These are phyloP conservation scores for Ascocoryne sarcoides DNA, from an alignment of 2,329 filamentous ascomycete species.

Conservation along the genomic window DNA sequence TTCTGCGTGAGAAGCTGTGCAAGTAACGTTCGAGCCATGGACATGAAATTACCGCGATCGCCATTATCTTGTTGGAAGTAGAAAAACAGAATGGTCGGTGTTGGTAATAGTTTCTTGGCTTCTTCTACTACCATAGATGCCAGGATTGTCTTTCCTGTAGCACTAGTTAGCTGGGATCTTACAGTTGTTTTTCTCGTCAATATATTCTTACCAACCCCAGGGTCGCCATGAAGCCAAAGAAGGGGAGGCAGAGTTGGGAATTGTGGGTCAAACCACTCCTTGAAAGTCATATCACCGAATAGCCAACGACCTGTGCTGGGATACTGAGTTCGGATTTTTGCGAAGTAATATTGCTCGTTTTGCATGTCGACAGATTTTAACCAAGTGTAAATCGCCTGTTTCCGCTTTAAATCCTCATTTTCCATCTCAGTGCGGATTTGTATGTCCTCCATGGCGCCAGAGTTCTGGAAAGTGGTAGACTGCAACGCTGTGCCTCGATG, in stretches of 20 bases:
- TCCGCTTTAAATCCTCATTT: conserved; percentile 11
- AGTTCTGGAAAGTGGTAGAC: neutral
- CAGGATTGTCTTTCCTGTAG: conserved; percentile 30
- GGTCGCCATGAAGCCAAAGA: conserved; percentile 32
- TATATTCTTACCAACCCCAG: conserved; percentile 29
- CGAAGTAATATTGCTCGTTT: conserved; percentile 16
- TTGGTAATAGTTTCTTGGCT: conserved; percentile 13
- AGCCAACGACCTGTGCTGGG: conserved; percentile 27
- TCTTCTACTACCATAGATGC: conserved; percentile 32
- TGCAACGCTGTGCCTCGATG: conserved; percentile 1
- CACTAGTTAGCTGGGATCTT: neutral
- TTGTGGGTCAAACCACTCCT: conserved; percentile 10
- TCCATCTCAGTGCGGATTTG: conserved; percentile 6
- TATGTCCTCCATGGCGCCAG: conserved; percentile 2
- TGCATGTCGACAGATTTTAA: conserved; percentile 10
- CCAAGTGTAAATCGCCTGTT: conserved; percentile 13
- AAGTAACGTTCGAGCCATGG: conserved; percentile 28
- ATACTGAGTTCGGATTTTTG: conserved; percentile 12
- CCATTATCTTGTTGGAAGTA: conserved; percentile 31
- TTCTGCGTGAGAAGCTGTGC: conserved; percentile 28
- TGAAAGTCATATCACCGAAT: conserved; percentile 12
- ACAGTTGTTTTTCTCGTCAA: neutral
- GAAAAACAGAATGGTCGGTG: conserved; percentile 27
- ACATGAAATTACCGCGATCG: conserved; percentile 25
- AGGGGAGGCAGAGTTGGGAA: conserved; percentile 18